Percentiles rank a stretch among this genome's conserved stretches.
Evolutionary conservation across 2,329 filamentous ascomycete species (phyloP).

Genomic region (Aureobasidium sp.): DNA sequence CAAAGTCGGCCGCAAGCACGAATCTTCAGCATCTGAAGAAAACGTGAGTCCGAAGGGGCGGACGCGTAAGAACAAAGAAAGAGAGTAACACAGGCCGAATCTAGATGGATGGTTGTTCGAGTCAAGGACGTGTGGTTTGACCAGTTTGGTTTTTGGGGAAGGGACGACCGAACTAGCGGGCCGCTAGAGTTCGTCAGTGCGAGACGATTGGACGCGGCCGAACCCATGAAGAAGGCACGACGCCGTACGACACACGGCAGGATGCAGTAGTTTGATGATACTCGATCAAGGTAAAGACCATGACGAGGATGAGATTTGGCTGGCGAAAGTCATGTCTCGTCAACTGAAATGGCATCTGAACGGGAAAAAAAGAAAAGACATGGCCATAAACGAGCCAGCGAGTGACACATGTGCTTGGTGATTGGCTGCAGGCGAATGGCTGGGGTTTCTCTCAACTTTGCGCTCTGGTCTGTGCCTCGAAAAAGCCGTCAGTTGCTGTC

Average conservation of each 20-base stretch:
- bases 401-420: slow-evolving; percentile 2
- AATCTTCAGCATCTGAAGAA: slow-evolving; percentile 6
- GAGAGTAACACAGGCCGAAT: neutral
- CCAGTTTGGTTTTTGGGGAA: neutral
- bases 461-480: neutral
- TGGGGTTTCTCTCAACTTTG: slow-evolving; percentile 10
- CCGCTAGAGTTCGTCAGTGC: neutral
- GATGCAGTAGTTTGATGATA: neutral
- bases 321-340: neutral
- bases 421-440: slow-evolving; percentile 5
- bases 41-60: neutral
- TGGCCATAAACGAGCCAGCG: neutral
- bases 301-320: neutral
- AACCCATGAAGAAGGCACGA: neutral
- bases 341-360: neutral
- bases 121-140: neutral
- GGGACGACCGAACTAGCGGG: slow-evolving; percentile 1
- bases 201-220: neutral
- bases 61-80: neutral
- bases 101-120: neutral
- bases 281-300: neutral
- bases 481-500: neutral
- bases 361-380: neutral
- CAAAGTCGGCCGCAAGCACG: neutral
- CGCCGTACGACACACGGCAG: neutral